Conservation (phyloP, 176 grass and related monocot genomes). For the Thalia dealbata region DNA sequence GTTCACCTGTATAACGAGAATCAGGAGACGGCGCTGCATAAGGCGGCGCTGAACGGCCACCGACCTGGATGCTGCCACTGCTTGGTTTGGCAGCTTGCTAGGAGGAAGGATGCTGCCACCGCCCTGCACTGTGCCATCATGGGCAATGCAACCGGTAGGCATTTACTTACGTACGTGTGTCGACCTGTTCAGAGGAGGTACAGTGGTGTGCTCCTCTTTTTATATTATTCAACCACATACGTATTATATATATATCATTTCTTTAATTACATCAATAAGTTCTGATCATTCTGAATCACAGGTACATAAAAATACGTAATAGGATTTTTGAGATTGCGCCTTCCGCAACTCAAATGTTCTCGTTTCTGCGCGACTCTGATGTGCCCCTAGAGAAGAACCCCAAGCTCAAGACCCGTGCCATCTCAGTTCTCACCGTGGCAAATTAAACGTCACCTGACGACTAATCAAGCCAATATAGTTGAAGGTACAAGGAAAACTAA, state of each 20-base stretch:
- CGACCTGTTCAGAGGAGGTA: no score
- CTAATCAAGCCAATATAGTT: neutral
- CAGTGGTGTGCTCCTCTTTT: no score
- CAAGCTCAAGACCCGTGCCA: conserved; percentile 67
- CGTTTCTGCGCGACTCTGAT: conserved; percentile 34
- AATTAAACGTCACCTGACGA: neutral
- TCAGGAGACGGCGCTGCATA: no score
- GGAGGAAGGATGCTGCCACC: conserved; percentile 14
- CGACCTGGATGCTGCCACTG: no score
- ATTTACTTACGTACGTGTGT: no score
- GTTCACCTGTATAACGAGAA: no score
- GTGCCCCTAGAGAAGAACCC: conserved; percentile 64
- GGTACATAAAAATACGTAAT: neutral
- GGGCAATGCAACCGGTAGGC: conserved; percentile 11
- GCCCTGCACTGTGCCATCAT: conserved; percentile 27
- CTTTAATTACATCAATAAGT: no score
- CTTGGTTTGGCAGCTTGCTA: neutral
- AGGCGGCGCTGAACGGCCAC: no score
- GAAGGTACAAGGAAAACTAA: neutral
- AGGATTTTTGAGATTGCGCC: conserved; percentile 42
- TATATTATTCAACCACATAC: no score
- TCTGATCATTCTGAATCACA: no score
- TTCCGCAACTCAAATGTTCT: conserved; percentile 28
- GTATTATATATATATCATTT: neutral
- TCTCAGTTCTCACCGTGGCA: conserved; percentile 61